phyloP scores from a whole-genome alignment of 169 alveolate genomes.

The Plasmodium falciparum region DNA sequence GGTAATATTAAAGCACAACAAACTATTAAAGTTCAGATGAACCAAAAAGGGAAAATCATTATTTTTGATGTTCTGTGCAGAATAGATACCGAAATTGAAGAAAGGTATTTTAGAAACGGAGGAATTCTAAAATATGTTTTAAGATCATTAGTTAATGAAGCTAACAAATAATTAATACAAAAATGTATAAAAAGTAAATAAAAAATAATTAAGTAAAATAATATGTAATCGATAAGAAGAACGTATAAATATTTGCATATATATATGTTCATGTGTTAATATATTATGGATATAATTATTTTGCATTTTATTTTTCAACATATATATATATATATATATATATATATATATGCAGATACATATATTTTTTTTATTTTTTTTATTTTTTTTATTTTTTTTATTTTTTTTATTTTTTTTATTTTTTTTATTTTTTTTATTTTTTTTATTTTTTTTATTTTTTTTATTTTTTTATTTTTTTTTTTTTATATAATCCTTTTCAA shows the following conservation, averaged over 20 bases:
- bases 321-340: not conserved
- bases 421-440: no score
- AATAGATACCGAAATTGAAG: conserved; percentile 88
- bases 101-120: conserved; percentile 91
- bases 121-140: conserved; percentile 94
- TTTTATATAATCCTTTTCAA: no score
- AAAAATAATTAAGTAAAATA: not conserved
- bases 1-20: conserved; percentile 75
- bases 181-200: not conserved
- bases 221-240: not conserved
- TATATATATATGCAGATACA: no score
- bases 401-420: no score
- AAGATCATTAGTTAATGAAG: conserved; percentile 84
- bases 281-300: not conserved
- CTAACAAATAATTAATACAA: not conserved
- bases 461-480: no score
- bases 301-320: not conserved
- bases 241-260: not conserved
- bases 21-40: conserved; percentile 46
- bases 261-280: not conserved
- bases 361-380: not conserved
- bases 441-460: not conserved
- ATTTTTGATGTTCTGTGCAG: conserved; percentile 80
- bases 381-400: no score
- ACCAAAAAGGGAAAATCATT: conserved; percentile 52